Evolutionary conservation across 768 basidiomycete species (phyloP), one percentile per base, ranked within the genome.

Genomic region (Pleurotus ostreatus): DNA sequence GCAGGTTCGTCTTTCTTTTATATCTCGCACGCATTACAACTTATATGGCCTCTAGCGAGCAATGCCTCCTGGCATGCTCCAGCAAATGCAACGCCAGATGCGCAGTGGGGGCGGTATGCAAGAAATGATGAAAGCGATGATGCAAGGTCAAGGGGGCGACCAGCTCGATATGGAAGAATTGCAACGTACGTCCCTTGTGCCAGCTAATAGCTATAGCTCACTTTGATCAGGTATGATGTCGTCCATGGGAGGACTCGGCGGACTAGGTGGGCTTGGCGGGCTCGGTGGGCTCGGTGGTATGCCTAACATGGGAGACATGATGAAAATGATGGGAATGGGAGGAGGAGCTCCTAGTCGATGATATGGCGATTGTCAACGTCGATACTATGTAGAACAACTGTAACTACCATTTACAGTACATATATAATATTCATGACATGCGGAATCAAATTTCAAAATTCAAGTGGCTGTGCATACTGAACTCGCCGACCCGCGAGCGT

Each of bases 41-140:
- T 55, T 47, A 26, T 9, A 5, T 13, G 3, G 4, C 6, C 7
- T 43, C 46, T 56, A 97, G 89, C 88, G 93, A 57, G 80, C 94
- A 39, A 87, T 98, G 83, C 96, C 96, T 1, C 92, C 96, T 4
- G 96, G 94, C 26, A 90, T 96, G 88, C 71, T 98, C 60, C 91
- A 94, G 66, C 89, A 98, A 67, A 87, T 98, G 86, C 93, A 92
- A 66, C 78, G 85, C 51, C 88, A 91, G 65, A 74, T 91, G 67
- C 77, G 88, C 56, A 72, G 85, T 55, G 91, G 90, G 7, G 92
- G 93, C 18, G 92, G 92, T 45, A 89, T 97, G 85, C 91, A 94
- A 69, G 94, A 96, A 64, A 96, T 96, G 93, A 94, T 96, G 94
- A 91, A 89, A 68, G 87, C 89, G 23, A 94, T 98, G 92, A 94